Conservation (phyloP, 495 filamentous ascomycete species). For the Trichoderma erinaceum region DNA sequence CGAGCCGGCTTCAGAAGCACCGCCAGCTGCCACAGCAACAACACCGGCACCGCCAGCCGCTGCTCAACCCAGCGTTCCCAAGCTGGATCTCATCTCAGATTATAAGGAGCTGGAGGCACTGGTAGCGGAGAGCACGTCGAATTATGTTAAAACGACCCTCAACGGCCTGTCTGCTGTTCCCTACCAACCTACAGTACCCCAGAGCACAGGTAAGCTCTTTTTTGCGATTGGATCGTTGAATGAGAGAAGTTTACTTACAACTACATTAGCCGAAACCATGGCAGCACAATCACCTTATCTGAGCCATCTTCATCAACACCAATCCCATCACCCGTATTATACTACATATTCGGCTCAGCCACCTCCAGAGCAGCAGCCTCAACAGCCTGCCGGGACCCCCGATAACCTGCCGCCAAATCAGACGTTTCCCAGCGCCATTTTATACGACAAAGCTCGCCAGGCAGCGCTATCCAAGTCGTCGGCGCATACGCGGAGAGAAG, state of each 20-base stretch:
- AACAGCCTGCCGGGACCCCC: conserved; percentile 29
- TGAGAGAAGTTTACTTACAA: conserved; percentile 23
- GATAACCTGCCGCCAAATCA: conserved; percentile 57
- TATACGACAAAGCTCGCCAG: conserved; percentile 77
- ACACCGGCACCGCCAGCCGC: conserved; percentile 22
- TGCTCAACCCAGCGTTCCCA: background rate
- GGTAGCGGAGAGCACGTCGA: conserved; percentile 25
- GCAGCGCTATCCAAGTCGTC: conserved; percentile 76
- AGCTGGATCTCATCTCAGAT: conserved; percentile 13
- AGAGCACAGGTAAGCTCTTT: conserved; percentile 25
- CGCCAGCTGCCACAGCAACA: conserved; percentile 21
- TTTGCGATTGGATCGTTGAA: background rate
- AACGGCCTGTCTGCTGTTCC: conserved; percentile 30
- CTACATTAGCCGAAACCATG: conserved; percentile 29
- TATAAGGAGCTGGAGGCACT: conserved; percentile 15
- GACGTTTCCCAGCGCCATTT: conserved; percentile 66
- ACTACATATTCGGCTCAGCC: conserved; percentile 8
- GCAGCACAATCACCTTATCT: conserved; percentile 22
- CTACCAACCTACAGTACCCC: conserved; percentile 31
- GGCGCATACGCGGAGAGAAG: conserved; percentile 64
- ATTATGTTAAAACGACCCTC: conserved; percentile 24
- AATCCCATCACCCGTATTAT: conserved; percentile 19
- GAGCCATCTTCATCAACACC: conserved; percentile 25
- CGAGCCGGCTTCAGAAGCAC: conserved; percentile 28
- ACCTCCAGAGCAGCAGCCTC: conserved; percentile 21